Percentiles rank a stretch among this genome's conserved stretches.
These are phyloP conservation scores for Penstemon barbatus DNA, from an alignment of 257 asterid species.

Conservation along the genomic window DNA sequence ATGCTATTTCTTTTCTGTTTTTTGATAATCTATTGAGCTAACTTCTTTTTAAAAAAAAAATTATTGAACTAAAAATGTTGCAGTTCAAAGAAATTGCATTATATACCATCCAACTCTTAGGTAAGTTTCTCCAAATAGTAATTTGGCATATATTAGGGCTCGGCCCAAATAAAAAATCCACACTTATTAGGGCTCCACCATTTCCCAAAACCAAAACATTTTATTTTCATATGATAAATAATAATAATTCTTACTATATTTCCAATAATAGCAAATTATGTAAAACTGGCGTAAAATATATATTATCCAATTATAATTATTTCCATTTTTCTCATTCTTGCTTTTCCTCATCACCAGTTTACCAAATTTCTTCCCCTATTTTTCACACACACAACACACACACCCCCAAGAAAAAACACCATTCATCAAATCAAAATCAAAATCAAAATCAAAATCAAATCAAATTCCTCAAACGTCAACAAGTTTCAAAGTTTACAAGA, in stretches of 20 bases:
- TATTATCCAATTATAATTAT: not conserved
- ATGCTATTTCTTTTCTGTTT: too few relatives aligned
- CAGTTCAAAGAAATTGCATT: not conserved
- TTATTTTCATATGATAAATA: not conserved
- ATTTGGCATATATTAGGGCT: not conserved
- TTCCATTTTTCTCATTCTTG: slow-evolving; percentile 11
- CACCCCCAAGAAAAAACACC: slow-evolving; percentile 29
- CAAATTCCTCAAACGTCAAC: slow-evolving; percentile 44
- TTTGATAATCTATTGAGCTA: too few relatives aligned
- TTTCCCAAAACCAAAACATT: not conserved
- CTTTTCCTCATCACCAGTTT: slow-evolving; percentile 29
- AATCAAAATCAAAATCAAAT: slow-evolving; percentile 42
- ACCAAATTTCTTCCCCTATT: slow-evolving; percentile 30
- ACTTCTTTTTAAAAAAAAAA: too few relatives aligned
- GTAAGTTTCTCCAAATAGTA: not conserved
- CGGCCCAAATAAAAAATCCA: slow-evolving; percentile 27
- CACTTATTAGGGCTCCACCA: slow-evolving; percentile 9
- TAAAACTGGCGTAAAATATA: not conserved
- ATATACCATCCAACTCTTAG: too few relatives aligned
- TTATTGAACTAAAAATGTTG: too few relatives aligned
- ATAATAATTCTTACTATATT: not conserved
- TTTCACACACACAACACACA: slow-evolving; percentile 24
- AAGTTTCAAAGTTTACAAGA: slow-evolving; percentile 29
- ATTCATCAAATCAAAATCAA: slow-evolving; percentile 37
- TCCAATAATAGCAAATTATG: not conserved